These are phyloP conservation scores for Fraxinus albicans DNA, from an alignment of 305 asterid species.

Conservation along the genomic window DNA sequence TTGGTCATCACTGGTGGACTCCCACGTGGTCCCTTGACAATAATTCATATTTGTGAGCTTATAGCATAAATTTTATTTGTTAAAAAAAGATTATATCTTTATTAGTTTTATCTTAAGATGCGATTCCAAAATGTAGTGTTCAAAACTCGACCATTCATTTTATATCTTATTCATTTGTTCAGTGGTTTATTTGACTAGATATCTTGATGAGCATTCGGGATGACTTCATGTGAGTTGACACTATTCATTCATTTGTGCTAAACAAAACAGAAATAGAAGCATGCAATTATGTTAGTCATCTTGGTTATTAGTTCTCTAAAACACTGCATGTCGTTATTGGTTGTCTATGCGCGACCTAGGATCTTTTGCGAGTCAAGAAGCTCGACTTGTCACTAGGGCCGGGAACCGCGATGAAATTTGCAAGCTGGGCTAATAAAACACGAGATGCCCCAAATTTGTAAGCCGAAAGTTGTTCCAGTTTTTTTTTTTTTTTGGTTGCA, in stretches of 20 bases:
- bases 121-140: not conserved
- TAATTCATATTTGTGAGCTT: not conserved
- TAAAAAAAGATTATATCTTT: not conserved
- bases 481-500: not conserved
- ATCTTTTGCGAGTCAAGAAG: not conserved
- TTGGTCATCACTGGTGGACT: slow-evolving; percentile 10
- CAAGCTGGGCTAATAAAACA: not conserved
- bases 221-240: not conserved
- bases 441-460: not conserved
- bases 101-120: not conserved
- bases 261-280: not conserved
- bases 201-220: not conserved
- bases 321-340: not conserved
- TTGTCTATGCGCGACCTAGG: not conserved
- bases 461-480: not conserved
- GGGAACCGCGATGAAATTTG: not conserved
- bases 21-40: slow-evolving; percentile 1
- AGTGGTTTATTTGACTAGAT: not conserved
- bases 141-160: not conserved
- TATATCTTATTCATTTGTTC: not conserved
- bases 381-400: not conserved
- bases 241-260: not conserved
- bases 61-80: too few species aligned
- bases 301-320: not conserved
- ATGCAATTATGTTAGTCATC: not conserved